phyloP scores from a whole-genome alignment of 179 eudicot genomes.

The Vitellaria paradoxa region DNA sequence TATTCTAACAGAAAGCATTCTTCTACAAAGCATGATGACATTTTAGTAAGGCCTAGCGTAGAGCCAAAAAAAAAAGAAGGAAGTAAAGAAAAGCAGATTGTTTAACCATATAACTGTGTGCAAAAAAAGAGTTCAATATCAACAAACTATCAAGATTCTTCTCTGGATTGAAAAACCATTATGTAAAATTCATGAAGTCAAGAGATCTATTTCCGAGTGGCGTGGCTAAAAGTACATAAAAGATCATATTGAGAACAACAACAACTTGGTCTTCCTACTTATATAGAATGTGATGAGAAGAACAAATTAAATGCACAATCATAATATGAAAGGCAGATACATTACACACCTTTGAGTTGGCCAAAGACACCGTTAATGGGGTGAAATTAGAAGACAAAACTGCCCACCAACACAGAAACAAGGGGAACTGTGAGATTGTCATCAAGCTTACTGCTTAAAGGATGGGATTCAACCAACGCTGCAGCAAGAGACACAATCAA shows the following conservation, averaged over 20 bases:
- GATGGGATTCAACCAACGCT: conserved; percentile 83
- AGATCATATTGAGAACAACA: background rate
- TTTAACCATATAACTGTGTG: too few relatives aligned
- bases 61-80: too few relatives aligned
- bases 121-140: too few relatives aligned
- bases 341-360: background rate
- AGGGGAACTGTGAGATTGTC: conserved; percentile 88
- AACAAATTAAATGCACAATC: background rate
- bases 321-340: background rate
- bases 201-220: background rate
- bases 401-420: conserved; percentile 58
- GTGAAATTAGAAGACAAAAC: conserved; percentile 46
- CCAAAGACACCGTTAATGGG: background rate
- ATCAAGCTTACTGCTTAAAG: conserved; percentile 72
- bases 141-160: too few relatives aligned
- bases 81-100: too few relatives aligned
- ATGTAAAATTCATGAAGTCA: background rate
- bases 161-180: too few relatives aligned
- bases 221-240: background rate
- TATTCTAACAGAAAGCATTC: too few relatives aligned
- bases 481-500: conserved; percentile 59
- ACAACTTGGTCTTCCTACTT: background rate
- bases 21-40: too few relatives aligned
- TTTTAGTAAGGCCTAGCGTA: too few relatives aligned
- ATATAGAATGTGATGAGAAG: background rate